phyloP scores from a whole-genome alignment of 768 basidiomycete genomes.

The Serendipita sp. region DNA sequence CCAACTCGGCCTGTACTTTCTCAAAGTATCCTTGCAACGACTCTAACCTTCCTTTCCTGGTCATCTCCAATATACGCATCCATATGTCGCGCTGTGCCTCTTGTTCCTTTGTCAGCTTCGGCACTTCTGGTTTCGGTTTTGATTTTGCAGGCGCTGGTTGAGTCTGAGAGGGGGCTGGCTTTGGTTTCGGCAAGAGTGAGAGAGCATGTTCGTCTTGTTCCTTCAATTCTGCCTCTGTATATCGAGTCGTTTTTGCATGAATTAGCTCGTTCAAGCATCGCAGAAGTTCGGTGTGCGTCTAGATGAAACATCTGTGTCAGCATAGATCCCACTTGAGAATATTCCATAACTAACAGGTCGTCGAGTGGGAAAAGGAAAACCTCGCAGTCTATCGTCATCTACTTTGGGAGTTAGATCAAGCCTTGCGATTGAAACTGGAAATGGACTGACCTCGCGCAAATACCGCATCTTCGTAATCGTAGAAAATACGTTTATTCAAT shows the following conservation, averaged over 20 bases:
- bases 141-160: slow-evolving; percentile 22
- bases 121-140: slow-evolving; percentile 21
- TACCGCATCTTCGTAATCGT: slow-evolving; percentile 70
- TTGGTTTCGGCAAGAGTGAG: slow-evolving; percentile 75
- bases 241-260: slow-evolving; percentile 65
- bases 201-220: slow-evolving; percentile 82
- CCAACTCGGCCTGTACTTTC: slow-evolving; percentile 40
- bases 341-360: slow-evolving; percentile 52
- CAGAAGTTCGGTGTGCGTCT: slow-evolving; percentile 82
- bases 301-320: not conserved
- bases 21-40: slow-evolving; percentile 59
- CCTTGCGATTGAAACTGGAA: not conserved
- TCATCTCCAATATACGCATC: slow-evolving; percentile 76
- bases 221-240: slow-evolving; percentile 70
- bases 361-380: slow-evolving; percentile 91
- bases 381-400: slow-evolving; percentile 64
- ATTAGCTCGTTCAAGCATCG: slow-evolving; percentile 80
- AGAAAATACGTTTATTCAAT: slow-evolving; percentile 74
- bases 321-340: not conserved
- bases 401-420: not conserved
- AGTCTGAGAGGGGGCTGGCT: slow-evolving; percentile 24
- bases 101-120: slow-evolving; percentile 48
- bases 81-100: slow-evolving; percentile 65
- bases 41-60: slow-evolving; percentile 70
- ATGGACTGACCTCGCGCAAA: slow-evolving; percentile 35